Conservation (phyloP, 768 basidiomycete genomes). For the Lactarius deliciosus region DNA sequence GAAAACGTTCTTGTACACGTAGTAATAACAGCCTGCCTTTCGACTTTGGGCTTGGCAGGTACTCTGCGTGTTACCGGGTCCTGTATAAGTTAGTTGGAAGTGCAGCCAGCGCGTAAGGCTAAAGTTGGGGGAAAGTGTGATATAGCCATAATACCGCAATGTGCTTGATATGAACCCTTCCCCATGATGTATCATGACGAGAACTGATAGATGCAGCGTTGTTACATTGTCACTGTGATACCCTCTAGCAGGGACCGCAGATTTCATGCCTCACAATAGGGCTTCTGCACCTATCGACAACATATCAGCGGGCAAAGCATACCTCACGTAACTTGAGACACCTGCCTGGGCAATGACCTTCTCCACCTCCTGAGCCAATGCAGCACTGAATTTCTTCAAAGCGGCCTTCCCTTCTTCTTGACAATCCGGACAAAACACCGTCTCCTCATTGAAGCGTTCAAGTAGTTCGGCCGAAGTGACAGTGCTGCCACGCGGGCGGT, state of each 20-base stretch:
- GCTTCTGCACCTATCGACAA: slow-evolving; percentile 21
- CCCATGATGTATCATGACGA: not conserved
- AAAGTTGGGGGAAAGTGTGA: not conserved
- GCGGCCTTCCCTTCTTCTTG: slow-evolving; percentile 22
- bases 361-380: slow-evolving; percentile 25
- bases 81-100: not conserved
- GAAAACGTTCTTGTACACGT: not conserved
- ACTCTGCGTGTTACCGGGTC: not conserved
- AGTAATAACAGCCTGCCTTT: not conserved
- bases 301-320: slow-evolving; percentile 3
- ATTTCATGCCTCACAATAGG: slow-evolving; percentile 21
- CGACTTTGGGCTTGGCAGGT: not conserved
- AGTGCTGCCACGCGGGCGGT: slow-evolving; percentile 23
- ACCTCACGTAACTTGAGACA: not conserved
- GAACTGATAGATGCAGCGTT: not conserved
- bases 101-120: not conserved
- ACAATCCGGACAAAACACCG: slow-evolving; percentile 22
- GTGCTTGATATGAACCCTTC: not conserved
- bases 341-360: slow-evolving; percentile 23
- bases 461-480: slow-evolving; percentile 20
- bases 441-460: slow-evolving; percentile 12
- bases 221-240: not conserved
- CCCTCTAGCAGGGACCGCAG: not conserved
- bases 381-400: slow-evolving; percentile 21
- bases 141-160: not conserved